A percentile compares a stretch with the other conserved stretches of the same genome.
These are phyloP conservation scores for Colletotrichum navitas DNA, from an alignment of 2,329 filamentous ascomycete genomes.

Conservation along the genomic window DNA sequence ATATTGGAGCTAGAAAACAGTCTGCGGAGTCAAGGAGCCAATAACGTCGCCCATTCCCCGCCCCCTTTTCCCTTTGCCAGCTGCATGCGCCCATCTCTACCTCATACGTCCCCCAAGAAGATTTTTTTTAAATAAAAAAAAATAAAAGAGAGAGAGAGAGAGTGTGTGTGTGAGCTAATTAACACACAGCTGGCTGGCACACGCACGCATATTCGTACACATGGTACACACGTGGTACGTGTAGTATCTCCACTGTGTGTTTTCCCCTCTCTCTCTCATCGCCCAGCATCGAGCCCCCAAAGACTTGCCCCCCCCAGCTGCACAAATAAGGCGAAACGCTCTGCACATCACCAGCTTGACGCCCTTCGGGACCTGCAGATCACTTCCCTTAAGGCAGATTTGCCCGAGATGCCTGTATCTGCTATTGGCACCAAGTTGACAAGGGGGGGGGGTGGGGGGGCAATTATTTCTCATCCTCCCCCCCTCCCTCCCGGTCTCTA, in stretches of 20 bases:
- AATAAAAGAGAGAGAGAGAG: neutral
- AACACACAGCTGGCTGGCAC: neutral
- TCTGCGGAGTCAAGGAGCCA: neutral
- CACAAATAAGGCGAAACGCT: conserved; percentile 5
- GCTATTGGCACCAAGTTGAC: neutral
- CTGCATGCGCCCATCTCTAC: neutral
- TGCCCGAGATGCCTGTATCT: neutral
- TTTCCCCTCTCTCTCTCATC: conserved; percentile 2
- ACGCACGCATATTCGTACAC: neutral
- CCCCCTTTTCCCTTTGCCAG: conserved; percentile 1
- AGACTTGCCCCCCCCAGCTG: neutral
- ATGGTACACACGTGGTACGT: neutral
- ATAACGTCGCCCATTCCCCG: conserved; percentile 5
- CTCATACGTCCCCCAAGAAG: neutral
- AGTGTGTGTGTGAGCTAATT: neutral
- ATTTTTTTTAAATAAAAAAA: no score
- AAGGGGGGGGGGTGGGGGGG: neutral
- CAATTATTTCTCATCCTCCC: neutral
- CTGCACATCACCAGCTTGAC: neutral
- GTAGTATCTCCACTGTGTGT: neutral
- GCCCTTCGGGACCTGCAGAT: neutral
- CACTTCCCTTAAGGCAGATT: conserved; percentile 5
- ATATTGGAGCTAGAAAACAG: neutral
- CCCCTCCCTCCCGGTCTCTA: neutral
- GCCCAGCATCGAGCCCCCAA: neutral